Conservation (phyloP, 495 filamentous ascomycete species). For the Podospora pseudopauciseta region DNA sequence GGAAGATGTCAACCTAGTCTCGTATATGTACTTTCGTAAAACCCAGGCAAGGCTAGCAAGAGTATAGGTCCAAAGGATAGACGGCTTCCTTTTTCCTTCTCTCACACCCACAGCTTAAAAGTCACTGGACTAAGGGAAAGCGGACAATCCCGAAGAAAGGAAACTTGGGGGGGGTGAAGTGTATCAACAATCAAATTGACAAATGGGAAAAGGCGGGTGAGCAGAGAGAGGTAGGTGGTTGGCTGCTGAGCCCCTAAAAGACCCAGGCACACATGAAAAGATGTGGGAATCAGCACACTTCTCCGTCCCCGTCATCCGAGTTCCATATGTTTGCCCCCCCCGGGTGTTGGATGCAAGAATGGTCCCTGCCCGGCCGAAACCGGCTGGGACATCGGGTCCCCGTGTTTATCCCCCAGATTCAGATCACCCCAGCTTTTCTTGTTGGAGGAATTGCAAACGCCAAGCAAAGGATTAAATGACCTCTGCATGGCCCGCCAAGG, state of each 20-base stretch:
- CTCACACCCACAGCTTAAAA: background rate
- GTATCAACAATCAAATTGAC: slow-evolving; percentile 1
- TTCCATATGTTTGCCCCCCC: slow-evolving; percentile 3
- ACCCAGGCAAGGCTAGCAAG: background rate
- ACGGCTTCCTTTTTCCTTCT: background rate
- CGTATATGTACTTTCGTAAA: background rate
- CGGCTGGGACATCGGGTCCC: slow-evolving; percentile 8
- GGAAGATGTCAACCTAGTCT: background rate
- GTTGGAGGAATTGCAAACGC: slow-evolving; percentile 1
- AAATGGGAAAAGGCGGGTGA: background rate
- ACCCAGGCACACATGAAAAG: background rate
- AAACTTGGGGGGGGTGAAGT: background rate
- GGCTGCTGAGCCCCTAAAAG: slow-evolving; percentile 3
- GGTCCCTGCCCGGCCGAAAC: slow-evolving; percentile 19
- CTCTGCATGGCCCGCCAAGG: background rate
- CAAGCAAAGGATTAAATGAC: background rate
- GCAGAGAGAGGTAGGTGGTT: background rate
- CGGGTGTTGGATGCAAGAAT: slow-evolving; percentile 3
- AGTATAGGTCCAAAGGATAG: background rate
- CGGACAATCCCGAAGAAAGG: background rate
- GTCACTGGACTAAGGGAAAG: background rate
- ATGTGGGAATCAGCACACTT: slow-evolving; percentile 17
- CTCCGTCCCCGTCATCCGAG: slow-evolving; percentile 18
- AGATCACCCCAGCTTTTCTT: background rate
- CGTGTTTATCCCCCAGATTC: background rate